Percentiles rank a stretch among this genome's conserved stretches.
phyloP scores from a whole-genome alignment of 768 basidiomycete species.

The Phaeolepiota aurea region DNA sequence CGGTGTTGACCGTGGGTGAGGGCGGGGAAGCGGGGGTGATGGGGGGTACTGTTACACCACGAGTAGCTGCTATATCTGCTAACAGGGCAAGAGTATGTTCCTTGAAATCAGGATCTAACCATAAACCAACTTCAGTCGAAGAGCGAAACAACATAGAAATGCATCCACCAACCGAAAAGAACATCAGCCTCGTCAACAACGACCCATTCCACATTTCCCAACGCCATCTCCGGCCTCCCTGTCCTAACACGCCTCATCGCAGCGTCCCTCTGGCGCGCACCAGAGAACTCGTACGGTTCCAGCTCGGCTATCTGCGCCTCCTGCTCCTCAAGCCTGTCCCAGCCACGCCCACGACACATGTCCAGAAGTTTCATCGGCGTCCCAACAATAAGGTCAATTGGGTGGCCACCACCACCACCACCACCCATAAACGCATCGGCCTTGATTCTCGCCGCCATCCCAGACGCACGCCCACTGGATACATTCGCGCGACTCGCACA shows the following conservation, averaged over 20 bases:
- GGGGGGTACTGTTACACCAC: slow-evolving; percentile 33
- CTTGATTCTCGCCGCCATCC: slow-evolving; percentile 34
- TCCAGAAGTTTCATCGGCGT: slow-evolving; percentile 61
- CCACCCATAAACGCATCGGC: slow-evolving; percentile 8
- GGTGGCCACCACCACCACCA: slow-evolving; percentile 15
- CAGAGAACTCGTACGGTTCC: slow-evolving; percentile 11
- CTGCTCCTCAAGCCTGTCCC: slow-evolving; percentile 29
- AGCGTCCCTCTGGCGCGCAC: slow-evolving; percentile 14
- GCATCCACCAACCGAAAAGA: slow-evolving; percentile 57
- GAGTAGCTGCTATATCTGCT: slow-evolving; percentile 59
- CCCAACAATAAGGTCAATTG: slow-evolving; percentile 49
- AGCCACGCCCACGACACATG: slow-evolving; percentile 44
- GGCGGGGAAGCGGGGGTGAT: slow-evolving; percentile 15
- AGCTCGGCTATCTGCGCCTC: neutral
- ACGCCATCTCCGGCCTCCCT: slow-evolving; percentile 44
- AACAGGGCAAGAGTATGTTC: slow-evolving; percentile 64
- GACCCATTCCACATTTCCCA: slow-evolving; percentile 79
- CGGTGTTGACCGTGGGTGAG: slow-evolving; percentile 4
- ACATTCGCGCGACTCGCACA: slow-evolving; percentile 47
- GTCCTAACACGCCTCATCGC: slow-evolving; percentile 26
- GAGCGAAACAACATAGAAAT: neutral
- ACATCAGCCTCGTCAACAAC: slow-evolving; percentile 90
- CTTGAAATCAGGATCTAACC: slow-evolving; percentile 73
- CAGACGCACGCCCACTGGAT: slow-evolving; percentile 44
- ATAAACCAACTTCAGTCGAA: too few species aligned